phyloP scores from a whole-genome alignment of 305 asterid genomes.

The Andrographis paniculata region DNA sequence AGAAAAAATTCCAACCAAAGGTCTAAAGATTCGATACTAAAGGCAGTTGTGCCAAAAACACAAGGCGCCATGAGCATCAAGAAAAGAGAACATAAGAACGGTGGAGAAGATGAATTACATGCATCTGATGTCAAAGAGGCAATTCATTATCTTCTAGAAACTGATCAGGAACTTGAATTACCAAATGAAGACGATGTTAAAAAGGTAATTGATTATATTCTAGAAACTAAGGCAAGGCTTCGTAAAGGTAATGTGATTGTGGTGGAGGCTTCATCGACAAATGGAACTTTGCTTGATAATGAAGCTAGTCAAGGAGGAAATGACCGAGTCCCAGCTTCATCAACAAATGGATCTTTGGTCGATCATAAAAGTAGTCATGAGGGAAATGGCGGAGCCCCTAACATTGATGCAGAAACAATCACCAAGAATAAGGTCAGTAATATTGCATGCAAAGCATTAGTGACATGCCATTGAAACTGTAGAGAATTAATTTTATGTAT shows the following conservation, averaged over 20 bases:
- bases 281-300: background rate
- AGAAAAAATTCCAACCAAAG: conserved; percentile 43
- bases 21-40: conserved; percentile 46
- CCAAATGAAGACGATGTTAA: conserved; percentile 26
- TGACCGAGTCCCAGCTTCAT: conserved; percentile 7
- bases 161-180: conserved; percentile 27
- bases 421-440: conserved; percentile 32
- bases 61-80: conserved; percentile 53
- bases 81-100: conserved; percentile 52
- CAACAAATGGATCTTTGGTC: conserved; percentile 20
- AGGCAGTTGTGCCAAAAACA: conserved; percentile 59
- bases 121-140: conserved; percentile 6
- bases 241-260: conserved; percentile 23
- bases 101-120: conserved; percentile 31
- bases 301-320: too few relatives aligned
- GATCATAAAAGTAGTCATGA: conserved; percentile 25
- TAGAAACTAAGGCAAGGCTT: conserved; percentile 26
- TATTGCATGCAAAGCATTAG: conserved; percentile 24
- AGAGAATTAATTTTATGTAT: background rate
- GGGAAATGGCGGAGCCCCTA: conserved; percentile 34
- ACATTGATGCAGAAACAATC: conserved; percentile 23
- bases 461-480: conserved; percentile 12
- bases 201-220: conserved; percentile 19
- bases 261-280: conserved; percentile 22
- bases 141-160: conserved; percentile 33